Conservation (phyloP, 306 rosid species). For the Aeschynomene evenia region DNA sequence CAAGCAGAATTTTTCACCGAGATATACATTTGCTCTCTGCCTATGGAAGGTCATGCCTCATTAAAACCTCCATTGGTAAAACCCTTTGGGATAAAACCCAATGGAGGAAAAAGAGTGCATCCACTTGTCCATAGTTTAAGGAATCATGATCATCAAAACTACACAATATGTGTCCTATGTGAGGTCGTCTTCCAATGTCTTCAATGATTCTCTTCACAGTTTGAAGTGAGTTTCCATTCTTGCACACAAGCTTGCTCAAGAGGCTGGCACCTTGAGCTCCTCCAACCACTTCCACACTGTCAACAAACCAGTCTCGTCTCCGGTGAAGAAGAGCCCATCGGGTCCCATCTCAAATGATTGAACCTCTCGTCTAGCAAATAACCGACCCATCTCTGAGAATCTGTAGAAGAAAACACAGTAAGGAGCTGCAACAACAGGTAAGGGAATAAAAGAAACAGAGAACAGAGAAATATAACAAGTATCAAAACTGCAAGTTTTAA, state of each 20-base stretch:
- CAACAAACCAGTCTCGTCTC: conserved; percentile 42
- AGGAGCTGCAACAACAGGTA: background rate
- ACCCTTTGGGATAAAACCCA: background rate
- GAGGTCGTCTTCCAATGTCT: background rate
- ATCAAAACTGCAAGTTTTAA: background rate
- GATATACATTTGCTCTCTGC: background rate
- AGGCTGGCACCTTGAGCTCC: background rate
- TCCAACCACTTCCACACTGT: conserved; percentile 42
- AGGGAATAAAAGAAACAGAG: background rate
- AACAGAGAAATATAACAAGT: background rate
- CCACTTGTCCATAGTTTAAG: background rate
- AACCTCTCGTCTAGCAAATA: conserved; percentile 35
- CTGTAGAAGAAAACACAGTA: background rate
- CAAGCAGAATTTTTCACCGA: background rate
- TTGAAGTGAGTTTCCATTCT: background rate
- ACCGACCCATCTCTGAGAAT: conserved; percentile 42
- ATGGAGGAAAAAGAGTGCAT: background rate
- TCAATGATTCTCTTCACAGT: too few relatives aligned
- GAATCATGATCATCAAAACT: background rate
- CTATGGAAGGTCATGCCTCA: background rate
- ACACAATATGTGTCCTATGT: background rate
- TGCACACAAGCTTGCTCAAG: background rate
- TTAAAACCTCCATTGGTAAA: background rate
- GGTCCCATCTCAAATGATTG: conserved; percentile 28
- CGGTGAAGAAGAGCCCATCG: conserved; percentile 44